These are phyloP conservation scores for Stenocarpella maydis DNA, from an alignment of 2,329 filamentous ascomycete genomes.

Conservation along the genomic window DNA sequence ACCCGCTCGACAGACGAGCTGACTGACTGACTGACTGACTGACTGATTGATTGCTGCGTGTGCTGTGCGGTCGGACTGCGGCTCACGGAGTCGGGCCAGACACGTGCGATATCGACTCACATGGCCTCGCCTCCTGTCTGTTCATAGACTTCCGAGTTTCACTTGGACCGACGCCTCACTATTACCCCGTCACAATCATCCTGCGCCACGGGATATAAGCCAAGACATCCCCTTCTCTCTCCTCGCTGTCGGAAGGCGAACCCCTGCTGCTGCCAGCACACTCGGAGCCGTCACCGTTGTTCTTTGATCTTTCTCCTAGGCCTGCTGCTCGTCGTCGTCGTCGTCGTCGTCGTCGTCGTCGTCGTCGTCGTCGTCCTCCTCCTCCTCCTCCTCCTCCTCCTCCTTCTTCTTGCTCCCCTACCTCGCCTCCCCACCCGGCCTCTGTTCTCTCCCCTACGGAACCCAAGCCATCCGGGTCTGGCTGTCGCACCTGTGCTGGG, in stretches of 20 bases:
- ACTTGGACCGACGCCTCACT: conserved; percentile 23
- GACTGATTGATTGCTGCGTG: not conserved
- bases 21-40: not conserved
- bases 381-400: not conserved
- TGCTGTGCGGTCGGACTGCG: conserved; percentile 12
- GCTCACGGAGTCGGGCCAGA: not conserved
- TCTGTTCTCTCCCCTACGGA: not conserved
- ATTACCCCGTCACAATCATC: conserved; percentile 1
- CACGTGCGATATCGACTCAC: conserved; percentile 24
- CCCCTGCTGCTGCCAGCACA: not conserved
- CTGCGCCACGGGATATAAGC: conserved; percentile 24
- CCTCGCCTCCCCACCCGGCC: not conserved
- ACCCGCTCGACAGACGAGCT: not conserved
- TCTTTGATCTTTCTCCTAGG: not conserved
- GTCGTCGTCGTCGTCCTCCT: not conserved
- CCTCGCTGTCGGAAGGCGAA: not conserved
- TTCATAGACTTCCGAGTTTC: conserved; percentile 26
- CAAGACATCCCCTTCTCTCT: conserved; percentile 15
- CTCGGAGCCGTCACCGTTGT: conserved; percentile 2
- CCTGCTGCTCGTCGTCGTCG: not conserved
- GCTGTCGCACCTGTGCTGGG: conserved; percentile 1
- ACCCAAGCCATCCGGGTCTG: not conserved
- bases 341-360: not conserved
- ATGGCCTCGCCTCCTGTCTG: conserved; percentile 25
- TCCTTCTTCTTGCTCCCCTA: not conserved